Evolutionary conservation across 495 filamentous ascomycete genomes (phyloP), one percentile per base, ranked within the genome.

Genomic region (Amorphotheca resinae): DNA sequence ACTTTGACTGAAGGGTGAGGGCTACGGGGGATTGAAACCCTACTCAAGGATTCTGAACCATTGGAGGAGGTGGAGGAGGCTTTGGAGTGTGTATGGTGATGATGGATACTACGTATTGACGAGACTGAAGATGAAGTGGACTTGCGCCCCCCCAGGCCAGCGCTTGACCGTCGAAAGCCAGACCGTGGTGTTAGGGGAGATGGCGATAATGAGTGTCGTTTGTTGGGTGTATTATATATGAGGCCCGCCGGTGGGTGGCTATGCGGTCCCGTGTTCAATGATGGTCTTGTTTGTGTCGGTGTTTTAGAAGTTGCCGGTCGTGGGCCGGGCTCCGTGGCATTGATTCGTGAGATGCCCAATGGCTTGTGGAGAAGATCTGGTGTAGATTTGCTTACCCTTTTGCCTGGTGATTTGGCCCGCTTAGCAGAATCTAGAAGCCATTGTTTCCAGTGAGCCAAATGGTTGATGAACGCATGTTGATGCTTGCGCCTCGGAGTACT

Each of bases 101-200:
- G 86, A 54, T 93, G 89, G 52, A 96, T 84, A 33, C 83, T 91
- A 33, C 89, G 79, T 47, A 96, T 80, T 0, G 87, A 94, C 12
- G 86, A 94, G 16, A 98, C 77, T 8, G 91, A 96, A 2, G 87
- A 95, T 4, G 89, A 95, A 2, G 91, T 96, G 2, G 89, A 95
- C 59, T 95, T 96, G 45, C 91, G 76, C 22, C 91, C 93, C 31
- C 89, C 77, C 15, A 96, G 70, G 32, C 83, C 85, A 17, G 73
- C 72, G 7, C 73, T 75, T 6, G 79, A 79, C 33, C 55, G 48
- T 9, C 55, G 52, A 22, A 45, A 58, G 6, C 52, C 45, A 67
- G 83, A 82, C 26, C 84, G 78, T 1, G 91, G 87, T 3, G 89
- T 96, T 33, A 95, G 62, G 0, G 93, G 91, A 7, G 80, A 79